These are phyloP conservation scores for Jacaranda copaia DNA, from an alignment of 257 asterid genomes.

Conservation along the genomic window DNA sequence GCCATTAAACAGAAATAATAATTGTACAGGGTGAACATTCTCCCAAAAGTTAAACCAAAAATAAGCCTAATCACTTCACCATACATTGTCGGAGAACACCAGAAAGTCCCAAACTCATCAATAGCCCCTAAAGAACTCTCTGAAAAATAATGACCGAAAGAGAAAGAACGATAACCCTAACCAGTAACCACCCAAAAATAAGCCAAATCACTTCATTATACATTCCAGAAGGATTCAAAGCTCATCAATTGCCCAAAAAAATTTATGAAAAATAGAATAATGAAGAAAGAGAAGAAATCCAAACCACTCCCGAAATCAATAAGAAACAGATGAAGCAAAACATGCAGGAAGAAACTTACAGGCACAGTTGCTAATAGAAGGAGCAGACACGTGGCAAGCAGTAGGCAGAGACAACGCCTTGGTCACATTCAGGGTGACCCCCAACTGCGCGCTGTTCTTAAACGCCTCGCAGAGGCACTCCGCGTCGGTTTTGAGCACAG, in stretches of 20 bases:
- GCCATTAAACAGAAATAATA: too few species aligned
- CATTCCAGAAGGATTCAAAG: too few species aligned
- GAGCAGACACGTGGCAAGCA: slow-evolving; percentile 87
- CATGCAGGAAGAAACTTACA: slow-evolving; percentile 46
- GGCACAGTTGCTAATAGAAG: slow-evolving; percentile 72
- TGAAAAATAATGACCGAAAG: too few species aligned
- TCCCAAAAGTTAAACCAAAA: too few species aligned
- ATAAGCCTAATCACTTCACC: too few species aligned
- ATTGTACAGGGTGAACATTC: too few species aligned
- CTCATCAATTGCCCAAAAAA: too few species aligned
- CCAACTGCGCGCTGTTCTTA: slow-evolving; percentile 84
- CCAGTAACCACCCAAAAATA: too few species aligned
- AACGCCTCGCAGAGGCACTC: slow-evolving; percentile 84
- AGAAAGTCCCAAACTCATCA: background rate
- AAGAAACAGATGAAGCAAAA: background rate
- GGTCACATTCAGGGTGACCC: slow-evolving; percentile 72
- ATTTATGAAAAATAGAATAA: too few species aligned
- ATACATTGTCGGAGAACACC: background rate
- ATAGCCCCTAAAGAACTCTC: background rate
- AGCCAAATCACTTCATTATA: too few species aligned
- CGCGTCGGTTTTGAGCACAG: slow-evolving; percentile 73
- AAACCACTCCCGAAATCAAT: background rate
- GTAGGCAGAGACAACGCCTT: slow-evolving; percentile 81
- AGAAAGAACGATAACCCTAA: background rate
- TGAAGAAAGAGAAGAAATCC: background rate